Evolutionary conservation across 192 early-diverging fungal genomes (phyloP).

Genomic region (Podochytrium sp.): DNA sequence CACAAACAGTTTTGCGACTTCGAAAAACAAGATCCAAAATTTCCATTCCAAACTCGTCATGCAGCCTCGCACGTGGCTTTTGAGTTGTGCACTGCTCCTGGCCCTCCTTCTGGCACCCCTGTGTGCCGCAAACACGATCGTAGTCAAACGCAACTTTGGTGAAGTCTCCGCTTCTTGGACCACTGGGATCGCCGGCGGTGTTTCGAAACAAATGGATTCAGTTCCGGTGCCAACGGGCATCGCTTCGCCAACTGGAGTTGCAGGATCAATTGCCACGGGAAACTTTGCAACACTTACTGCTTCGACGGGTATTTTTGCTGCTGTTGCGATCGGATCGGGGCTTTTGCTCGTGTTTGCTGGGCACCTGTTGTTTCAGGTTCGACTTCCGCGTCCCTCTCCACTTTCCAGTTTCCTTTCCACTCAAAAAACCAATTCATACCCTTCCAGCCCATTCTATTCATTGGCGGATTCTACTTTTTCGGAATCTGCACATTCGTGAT

Average conservation of each 20-base stretch:
- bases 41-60: no score
- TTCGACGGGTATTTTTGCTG: background rate
- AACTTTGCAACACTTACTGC: background rate
- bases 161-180: no score
- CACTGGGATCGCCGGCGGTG: no score
- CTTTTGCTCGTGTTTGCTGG: background rate
- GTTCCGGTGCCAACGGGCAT: background rate
- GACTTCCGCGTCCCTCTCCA: no score
- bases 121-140: no score
- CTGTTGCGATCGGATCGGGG: background rate
- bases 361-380: background rate
- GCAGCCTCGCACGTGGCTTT: no score
- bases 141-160: no score
- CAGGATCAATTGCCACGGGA: background rate
- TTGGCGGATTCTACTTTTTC: background rate
- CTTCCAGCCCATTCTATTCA: background rate
- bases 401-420: background rate
- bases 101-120: no score
- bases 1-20: no score
- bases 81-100: no score
- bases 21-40: no score
- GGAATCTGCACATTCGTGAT: background rate
- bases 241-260: background rate
- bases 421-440: background rate
- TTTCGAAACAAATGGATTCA: no score